phyloP scores from a whole-genome alignment of 805 yeast genomes.

The Tetrapisispora phaffii region DNA sequence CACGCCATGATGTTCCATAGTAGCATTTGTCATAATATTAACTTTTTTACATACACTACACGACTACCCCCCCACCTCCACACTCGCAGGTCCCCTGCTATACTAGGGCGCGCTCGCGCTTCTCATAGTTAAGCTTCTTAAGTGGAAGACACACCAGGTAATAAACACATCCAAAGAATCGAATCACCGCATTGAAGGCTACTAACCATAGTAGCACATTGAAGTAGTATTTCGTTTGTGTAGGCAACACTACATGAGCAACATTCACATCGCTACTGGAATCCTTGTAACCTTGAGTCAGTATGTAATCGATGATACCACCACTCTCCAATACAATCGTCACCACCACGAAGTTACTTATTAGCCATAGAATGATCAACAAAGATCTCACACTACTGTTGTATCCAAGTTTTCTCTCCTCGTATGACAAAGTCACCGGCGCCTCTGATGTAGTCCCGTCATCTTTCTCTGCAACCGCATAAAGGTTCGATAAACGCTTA shows the following conservation, averaged over 20 bases:
- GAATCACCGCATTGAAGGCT: slow-evolving; percentile 75
- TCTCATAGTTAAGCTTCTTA: not conserved
- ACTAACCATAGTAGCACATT: slow-evolving; percentile 87
- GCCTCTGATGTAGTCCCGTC: slow-evolving; percentile 28
- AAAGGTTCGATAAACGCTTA: slow-evolving; percentile 50
- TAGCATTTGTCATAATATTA: no score
- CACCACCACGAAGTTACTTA: slow-evolving; percentile 70
- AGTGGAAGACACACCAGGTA: slow-evolving; percentile 26
- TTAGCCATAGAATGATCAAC: slow-evolving; percentile 82
- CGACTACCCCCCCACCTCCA: no score
- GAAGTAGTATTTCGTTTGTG: slow-evolving; percentile 55
- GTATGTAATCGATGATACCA: slow-evolving; percentile 45
- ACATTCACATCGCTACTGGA: not conserved
- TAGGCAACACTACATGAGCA: slow-evolving; percentile 12
- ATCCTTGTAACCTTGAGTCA: slow-evolving; percentile 12
- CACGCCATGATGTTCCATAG: no score
- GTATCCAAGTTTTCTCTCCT: slow-evolving; percentile 62
- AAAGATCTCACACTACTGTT: slow-evolving; percentile 84
- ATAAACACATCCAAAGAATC: slow-evolving; percentile 64
- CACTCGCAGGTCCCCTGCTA: not conserved
- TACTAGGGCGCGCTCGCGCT: not conserved
- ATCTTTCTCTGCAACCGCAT: slow-evolving; percentile 26
- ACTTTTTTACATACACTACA: no score
- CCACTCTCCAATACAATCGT: slow-evolving; percentile 80
- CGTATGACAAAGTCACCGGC: slow-evolving; percentile 23